A percentile compares a stretch with the other conserved stretches of the same genome.
Conservation (phyloP, 2,329 filamentous ascomycete genomes). For the Exophiala spinifera region DNA sequence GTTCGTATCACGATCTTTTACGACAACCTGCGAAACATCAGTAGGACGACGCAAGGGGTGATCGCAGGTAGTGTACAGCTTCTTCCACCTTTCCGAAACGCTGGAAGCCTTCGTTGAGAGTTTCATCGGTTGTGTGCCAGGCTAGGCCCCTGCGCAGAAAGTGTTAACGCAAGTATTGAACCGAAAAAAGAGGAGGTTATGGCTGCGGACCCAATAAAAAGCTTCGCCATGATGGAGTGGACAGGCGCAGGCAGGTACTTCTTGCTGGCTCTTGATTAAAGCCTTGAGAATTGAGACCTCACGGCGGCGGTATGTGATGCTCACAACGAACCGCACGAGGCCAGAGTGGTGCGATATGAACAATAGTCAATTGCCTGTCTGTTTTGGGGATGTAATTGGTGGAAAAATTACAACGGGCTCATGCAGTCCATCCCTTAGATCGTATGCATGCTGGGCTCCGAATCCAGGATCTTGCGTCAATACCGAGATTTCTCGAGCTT, state of each 20-base stretch:
- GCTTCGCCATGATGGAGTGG: slow-evolving; percentile 27
- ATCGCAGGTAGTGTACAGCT: slow-evolving; percentile 61
- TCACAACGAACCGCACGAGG: slow-evolving; percentile 15
- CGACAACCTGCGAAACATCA: slow-evolving; percentile 68
- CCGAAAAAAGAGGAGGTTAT: slow-evolving; percentile 7
- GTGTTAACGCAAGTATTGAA: slow-evolving; percentile 2
- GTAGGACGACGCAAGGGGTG: slow-evolving; percentile 22
- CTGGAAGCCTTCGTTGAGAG: slow-evolving; percentile 85
- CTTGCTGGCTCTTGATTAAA: neutral
- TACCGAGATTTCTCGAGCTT: slow-evolving; percentile 8
- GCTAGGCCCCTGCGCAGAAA: slow-evolving; percentile 73
- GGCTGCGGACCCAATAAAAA: slow-evolving; percentile 30
- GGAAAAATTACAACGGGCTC: slow-evolving; percentile 18
- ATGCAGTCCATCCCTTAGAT: slow-evolving; percentile 24
- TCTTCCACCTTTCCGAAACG: slow-evolving; percentile 89
- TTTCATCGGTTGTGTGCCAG: slow-evolving; percentile 93
- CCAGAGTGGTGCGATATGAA: slow-evolving; percentile 13
- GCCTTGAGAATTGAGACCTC: slow-evolving; percentile 6
- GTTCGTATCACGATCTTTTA: slow-evolving; percentile 95
- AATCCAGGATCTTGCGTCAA: slow-evolving; percentile 17
- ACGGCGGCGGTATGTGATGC: slow-evolving; percentile 12
- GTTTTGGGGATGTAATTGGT: slow-evolving; percentile 20
- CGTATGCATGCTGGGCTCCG: slow-evolving; percentile 12
- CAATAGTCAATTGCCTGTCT: slow-evolving; percentile 12
- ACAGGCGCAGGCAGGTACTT: neutral